These are phyloP conservation scores for Lepidium aucheri DNA, from an alignment of 345 rosid species.

Conservation along the genomic window DNA sequence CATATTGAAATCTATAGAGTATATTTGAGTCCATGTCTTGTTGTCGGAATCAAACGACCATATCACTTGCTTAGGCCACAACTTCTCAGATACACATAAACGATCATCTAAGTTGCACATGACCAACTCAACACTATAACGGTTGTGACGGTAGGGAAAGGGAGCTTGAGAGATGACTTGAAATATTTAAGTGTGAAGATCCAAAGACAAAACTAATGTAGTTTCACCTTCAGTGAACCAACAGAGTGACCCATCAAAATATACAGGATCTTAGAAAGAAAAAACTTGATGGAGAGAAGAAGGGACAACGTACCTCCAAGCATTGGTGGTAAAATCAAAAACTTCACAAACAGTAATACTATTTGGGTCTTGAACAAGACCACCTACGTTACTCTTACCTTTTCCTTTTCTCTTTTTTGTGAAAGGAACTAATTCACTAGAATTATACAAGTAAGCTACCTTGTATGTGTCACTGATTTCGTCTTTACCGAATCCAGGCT, in stretches of 20 bases:
- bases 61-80: background rate
- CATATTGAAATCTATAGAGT: background rate
- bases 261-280: background rate
- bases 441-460: slow-evolving; percentile 3
- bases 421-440: background rate
- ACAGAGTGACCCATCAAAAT: background rate
- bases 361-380: no score
- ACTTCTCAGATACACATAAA: background rate
- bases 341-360: background rate
- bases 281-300: background rate
- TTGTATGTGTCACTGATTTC: background rate
- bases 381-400: no score
- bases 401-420: no score
- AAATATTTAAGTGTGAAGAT: background rate
- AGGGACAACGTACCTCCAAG: background rate
- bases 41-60: background rate
- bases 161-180: background rate
- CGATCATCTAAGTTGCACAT: background rate
- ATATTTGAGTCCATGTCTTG: background rate
- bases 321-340: background rate
- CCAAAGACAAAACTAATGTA: background rate
- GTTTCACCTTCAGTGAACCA: background rate
- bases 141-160: background rate
- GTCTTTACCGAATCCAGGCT: slow-evolving; percentile 13
- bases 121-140: background rate